Base-by-base conservation (phyloP, 1,284 basidiomycete species). In the Afroboletus lepidellus region DNA sequence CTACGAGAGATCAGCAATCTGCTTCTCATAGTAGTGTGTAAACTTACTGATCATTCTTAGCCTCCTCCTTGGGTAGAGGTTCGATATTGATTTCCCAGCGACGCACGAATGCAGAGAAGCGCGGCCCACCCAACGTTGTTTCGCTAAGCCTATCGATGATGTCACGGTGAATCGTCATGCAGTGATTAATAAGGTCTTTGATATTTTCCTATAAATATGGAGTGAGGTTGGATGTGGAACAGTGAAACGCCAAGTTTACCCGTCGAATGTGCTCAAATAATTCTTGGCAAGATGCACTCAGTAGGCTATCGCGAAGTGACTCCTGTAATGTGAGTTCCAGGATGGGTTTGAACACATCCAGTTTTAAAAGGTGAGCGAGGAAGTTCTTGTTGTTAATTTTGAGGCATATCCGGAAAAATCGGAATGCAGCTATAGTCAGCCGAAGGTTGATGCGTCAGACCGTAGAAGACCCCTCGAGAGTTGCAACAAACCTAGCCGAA, bases 211-310 rank as follows among this genome's bases (percentile, higher is more conserved):
- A 58, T 39, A 46, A 38, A 15, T 8, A 33, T 23, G 36, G 38
- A 32, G 43, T 58, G 42, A 50, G 52, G 39, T 27, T 46, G 43
- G 30, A 50, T 51, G 37, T 42, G 41, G 41, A 16, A 42, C 45
- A 33, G 33, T 29, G 15, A n/a, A 55, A 13, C 30, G 58, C 72
- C 33, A 16, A 39, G 30, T 80, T 58, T 56, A 94, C 94, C 75
- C 82, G 83, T 54, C 90, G 84, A 69, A 98, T 90, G 58, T 84
- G 79, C 63, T 99, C 96, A 63, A 99, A 93, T 57, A 93, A 91
- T 67, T 99, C 96, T 64, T 97, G 87, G 74, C 93, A 98, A 18
- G 95, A 92, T 58, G 94, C 95, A 62, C 87, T 90, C 41, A 99
- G 77, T 58, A 99, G 80, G 70, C 96, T 99, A 72, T 99, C 96